Conservation (phyloP, 371 early-diverging fungal species). For the Homolaphlyctis polyrhiza region DNA sequence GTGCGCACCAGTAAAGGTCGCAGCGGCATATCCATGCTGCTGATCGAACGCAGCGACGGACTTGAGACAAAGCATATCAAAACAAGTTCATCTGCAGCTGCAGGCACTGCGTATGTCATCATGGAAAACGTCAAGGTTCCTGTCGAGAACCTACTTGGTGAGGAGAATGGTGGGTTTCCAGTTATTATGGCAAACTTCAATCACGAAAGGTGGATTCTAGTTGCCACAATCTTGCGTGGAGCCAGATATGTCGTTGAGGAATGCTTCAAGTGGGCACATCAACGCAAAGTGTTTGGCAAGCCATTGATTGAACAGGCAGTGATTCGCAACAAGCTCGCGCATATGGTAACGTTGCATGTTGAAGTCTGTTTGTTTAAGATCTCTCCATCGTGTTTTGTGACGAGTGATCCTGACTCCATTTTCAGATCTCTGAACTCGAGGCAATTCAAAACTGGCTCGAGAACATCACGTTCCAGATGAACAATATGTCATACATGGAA, state of each 20-base stretch:
- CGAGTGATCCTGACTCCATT: background rate
- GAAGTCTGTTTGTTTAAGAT: background rate
- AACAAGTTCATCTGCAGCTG: constrained; percentile 57
- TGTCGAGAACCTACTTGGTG: constrained; percentile 41
- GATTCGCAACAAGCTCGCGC: constrained; percentile 38
- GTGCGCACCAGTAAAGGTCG: constrained; percentile 34
- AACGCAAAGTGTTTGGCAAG: constrained; percentile 41
- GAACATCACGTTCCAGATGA: constrained; percentile 60
- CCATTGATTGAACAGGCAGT: constrained; percentile 39
- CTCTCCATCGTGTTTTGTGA: background rate
- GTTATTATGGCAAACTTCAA: constrained; percentile 39
- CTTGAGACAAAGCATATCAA: constrained; percentile 59
- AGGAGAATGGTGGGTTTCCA: constrained; percentile 34
- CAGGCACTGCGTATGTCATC: constrained; percentile 45
- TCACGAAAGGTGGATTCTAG: constrained; percentile 37
- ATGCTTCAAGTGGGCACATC: constrained; percentile 41
- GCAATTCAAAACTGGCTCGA: constrained; percentile 31
- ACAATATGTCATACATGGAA: constrained; percentile 57
- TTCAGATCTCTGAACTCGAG: constrained; percentile 30
- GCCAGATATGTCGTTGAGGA: constrained; percentile 32
- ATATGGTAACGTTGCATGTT: constrained; percentile 24
- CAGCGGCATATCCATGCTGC: constrained; percentile 40
- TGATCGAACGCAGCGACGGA: constrained; percentile 40
- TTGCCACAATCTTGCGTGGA: constrained; percentile 17
- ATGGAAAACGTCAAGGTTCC: constrained; percentile 49